Evolutionary conservation across 305 asterid species (phyloP).

Genomic region (Rubia balearica): DNA sequence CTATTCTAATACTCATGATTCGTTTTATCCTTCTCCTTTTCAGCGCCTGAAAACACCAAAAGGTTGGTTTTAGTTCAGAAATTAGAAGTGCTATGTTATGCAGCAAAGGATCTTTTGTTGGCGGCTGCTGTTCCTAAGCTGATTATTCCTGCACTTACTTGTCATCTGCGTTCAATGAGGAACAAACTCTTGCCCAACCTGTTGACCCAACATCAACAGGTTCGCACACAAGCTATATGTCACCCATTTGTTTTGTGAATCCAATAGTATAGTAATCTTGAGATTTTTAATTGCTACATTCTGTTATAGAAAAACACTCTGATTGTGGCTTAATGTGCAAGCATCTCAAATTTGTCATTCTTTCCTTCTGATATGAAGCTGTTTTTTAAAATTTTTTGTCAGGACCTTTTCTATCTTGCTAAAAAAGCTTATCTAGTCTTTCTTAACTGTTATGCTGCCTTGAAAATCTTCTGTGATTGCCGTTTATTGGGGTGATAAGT

Average conservation of each 20-base stretch:
- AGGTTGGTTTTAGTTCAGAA: constrained; percentile 59
- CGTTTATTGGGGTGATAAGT: neutral
- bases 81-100: constrained; percentile 71
- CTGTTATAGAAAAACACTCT: neutral
- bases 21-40: constrained; percentile 19
- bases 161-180: constrained; percentile 61
- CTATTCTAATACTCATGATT: constrained; percentile 8
- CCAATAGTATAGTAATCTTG: neutral
- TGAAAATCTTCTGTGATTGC: neutral
- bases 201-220: constrained; percentile 55
- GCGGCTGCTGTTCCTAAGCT: constrained; percentile 51
- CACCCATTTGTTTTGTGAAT: neutral
- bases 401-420: neutral
- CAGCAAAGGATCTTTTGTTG: constrained; percentile 53
- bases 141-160: constrained; percentile 75
- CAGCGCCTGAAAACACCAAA: constrained; percentile 67
- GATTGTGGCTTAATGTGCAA: neutral
- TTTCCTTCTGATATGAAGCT: constrained; percentile 1
- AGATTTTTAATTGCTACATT: neutral
- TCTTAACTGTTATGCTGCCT: neutral
- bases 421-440: neutral
- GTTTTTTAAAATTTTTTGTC: neutral
- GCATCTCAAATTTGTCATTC: constrained; percentile 7
- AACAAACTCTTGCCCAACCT: constrained; percentile 49
- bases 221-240: constrained; percentile 23